Evolutionary conservation across 306 rosid genomes (phyloP), one percentile per base, ranked within the genome.

Genomic region (Luffa acutangula): DNA sequence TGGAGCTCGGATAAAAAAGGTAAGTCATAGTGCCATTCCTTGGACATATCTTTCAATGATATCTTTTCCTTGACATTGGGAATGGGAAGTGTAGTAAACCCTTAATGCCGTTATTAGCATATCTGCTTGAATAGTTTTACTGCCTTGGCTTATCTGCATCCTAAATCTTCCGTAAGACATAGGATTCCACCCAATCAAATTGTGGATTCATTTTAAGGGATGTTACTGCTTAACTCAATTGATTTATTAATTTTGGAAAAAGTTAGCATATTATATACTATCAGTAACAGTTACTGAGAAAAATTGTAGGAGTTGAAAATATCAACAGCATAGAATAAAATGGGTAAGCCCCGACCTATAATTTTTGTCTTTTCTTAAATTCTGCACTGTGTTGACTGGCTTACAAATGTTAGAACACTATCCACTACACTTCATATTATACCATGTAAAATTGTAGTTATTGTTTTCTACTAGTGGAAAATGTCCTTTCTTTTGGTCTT

Each of bases 1-100:
- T 67, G 97, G 97, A 51, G 89, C 90, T 39, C 87, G 83, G 92
- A 81, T 95, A 39, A 88, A 87, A 90, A 89, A 87, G 99, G 97
- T 95, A 86, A 65, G 66, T 69, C 66, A 13, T 56, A 20, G 25
- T 39, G 58, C 59, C 65, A 17, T 64, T 78, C 41, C 75, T 77
- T 36, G 58, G 36, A 78, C 60, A 60, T 18, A 78, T 39, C 72
- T 43, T 42, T 53, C 59, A 43, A 15, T 4, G 14, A 46, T 77
- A 53, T 20, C 9, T 77, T 48, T 20, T 59, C 60, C 54, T 20
- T 59, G 67, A n/a, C 80, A 14, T 76, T 11, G 37, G 75, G 10
- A 8, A 41, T 54, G 36, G 5, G 39, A 70, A 46, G 20, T 70
- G 54, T 70, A 25, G 77, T 71, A 14, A 48, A 46, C n/a, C 53